A percentile compares a stretch with the other conserved stretches of the same genome.
These are phyloP conservation scores for Neurospora sp. DNA, from an alignment of 2,329 filamentous ascomycete species.

Conservation along the genomic window DNA sequence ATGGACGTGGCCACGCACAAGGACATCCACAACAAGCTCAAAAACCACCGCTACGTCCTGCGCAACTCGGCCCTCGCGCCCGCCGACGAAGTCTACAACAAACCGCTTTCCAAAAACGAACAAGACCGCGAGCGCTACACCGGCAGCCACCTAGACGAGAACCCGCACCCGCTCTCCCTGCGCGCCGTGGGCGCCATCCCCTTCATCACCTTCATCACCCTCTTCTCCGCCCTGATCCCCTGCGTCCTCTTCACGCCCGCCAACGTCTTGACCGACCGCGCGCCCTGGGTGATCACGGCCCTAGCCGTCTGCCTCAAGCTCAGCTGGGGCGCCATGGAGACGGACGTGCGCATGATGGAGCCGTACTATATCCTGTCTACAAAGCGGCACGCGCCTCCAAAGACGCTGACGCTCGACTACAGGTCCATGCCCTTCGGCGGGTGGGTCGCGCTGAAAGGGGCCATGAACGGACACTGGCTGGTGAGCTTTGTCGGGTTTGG, in stretches of 20 bases:
- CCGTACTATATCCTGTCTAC: conserved; percentile 60
- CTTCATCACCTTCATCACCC: conserved; percentile 46
- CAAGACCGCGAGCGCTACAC: conserved; percentile 36
- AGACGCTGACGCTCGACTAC: conserved; percentile 61
- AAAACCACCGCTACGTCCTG: conserved; percentile 55
- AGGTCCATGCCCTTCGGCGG: conserved; percentile 56
- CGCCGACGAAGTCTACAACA: conserved; percentile 35
- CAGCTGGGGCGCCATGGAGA: conserved; percentile 58
- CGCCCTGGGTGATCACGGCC: conserved; percentile 56
- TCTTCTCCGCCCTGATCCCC: conserved; percentile 49
- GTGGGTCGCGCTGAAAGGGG: conserved; percentile 50
- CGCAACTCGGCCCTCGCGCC: conserved; percentile 63
- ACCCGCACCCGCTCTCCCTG: conserved; percentile 61
- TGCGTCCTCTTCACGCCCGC: conserved; percentile 50
- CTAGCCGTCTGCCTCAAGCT: conserved; percentile 59
- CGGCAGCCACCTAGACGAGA: conserved; percentile 40
- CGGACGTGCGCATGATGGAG: conserved; percentile 61
- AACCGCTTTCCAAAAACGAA: conserved; percentile 29
- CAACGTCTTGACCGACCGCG: conserved; percentile 45
- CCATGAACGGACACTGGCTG: conserved; percentile 53
- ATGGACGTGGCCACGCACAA: conserved; percentile 57
- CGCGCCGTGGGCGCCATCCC: conserved; percentile 48
- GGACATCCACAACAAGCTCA: conserved; percentile 59
- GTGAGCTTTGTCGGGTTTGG: conserved; percentile 61
- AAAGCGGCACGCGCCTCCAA: conserved; percentile 52